These are phyloP conservation scores for Thuidium tamariscinum DNA, from an alignment of 225 moss, liverwort and hornwort genomes.

Conservation along the genomic window DNA sequence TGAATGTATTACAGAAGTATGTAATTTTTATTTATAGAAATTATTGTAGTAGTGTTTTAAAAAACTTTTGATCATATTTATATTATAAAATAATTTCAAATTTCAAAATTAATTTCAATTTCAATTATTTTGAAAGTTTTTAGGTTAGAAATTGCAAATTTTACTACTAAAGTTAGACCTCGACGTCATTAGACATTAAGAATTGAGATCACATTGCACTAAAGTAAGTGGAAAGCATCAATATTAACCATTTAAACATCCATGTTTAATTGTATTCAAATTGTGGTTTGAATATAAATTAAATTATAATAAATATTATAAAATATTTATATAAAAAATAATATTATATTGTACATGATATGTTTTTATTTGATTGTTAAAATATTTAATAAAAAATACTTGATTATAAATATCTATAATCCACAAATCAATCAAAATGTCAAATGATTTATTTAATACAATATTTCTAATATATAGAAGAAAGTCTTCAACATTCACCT, in stretches of 20 bases:
- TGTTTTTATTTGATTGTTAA: background rate
- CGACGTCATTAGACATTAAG: background rate
- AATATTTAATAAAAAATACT: too few species aligned
- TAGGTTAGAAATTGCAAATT: background rate
- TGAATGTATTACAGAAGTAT: background rate
- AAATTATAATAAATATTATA: background rate
- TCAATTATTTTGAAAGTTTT: accelerated
- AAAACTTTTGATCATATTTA: background rate
- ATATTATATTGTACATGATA: too few species aligned
- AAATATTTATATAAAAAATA: background rate
- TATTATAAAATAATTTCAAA: too few species aligned
- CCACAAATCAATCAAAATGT: background rate
- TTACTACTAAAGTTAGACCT: background rate
- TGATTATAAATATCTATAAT: background rate
- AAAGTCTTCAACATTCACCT: background rate
- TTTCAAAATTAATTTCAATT: too few species aligned
- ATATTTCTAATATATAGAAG: background rate
- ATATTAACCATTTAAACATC: background rate
- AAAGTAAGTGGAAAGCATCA: too few species aligned
- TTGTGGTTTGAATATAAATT: background rate
- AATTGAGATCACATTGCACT: too few species aligned
- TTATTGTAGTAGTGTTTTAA: too few species aligned
- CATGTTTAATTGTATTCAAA: background rate
- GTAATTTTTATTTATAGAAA: background rate
- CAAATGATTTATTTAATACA: background rate